These are phyloP conservation scores for Exophiala xenobiotica DNA, from an alignment of 2,329 filamentous ascomycete genomes.

Conservation along the genomic window DNA sequence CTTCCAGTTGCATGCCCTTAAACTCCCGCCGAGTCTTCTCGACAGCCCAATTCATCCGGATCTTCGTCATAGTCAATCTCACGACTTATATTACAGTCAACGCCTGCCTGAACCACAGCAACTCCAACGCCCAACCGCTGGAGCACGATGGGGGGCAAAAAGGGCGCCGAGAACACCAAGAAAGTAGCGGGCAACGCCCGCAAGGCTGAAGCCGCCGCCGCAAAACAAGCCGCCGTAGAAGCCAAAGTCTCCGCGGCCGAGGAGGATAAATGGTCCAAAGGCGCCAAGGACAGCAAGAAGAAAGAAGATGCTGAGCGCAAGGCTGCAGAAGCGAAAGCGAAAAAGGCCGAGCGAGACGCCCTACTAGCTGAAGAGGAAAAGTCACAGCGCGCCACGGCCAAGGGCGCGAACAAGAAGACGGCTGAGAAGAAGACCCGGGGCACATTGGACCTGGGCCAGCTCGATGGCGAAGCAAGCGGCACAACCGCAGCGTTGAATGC, in stretches of 20 bases:
- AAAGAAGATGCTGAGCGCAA: conserved; percentile 88
- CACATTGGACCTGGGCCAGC: conserved; percentile 67
- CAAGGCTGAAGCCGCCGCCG: conserved; percentile 83
- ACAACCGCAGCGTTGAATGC: conserved; percentile 66
- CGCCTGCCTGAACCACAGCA: conserved; percentile 14
- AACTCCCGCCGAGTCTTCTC: conserved; percentile 24
- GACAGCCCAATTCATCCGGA: conserved; percentile 34
- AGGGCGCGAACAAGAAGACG: conserved; percentile 54
- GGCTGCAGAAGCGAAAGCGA: conserved; percentile 75
- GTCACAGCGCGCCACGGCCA: conserved; percentile 59
- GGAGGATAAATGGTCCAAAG: conserved; percentile 77
- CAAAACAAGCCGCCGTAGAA: conserved; percentile 72
- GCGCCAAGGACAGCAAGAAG: conserved; percentile 79
- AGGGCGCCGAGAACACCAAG: conserved; percentile 72
- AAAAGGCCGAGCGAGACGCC: conserved; percentile 90
- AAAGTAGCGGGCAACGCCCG: conserved; percentile 82
- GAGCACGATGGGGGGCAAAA: conserved; percentile 69
- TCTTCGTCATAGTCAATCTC: conserved; percentile 34
- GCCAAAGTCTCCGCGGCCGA: conserved; percentile 67
- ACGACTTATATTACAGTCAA: conserved; percentile 24
- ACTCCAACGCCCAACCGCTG: no score
- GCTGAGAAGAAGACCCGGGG: conserved; percentile 61
- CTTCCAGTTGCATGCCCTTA: conserved; percentile 24
- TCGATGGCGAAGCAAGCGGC: conserved; percentile 59
- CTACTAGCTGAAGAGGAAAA: conserved; percentile 80